These are phyloP conservation scores for Chenopodium album DNA, from an alignment of 148 eudicot genomes.

Conservation along the genomic window DNA sequence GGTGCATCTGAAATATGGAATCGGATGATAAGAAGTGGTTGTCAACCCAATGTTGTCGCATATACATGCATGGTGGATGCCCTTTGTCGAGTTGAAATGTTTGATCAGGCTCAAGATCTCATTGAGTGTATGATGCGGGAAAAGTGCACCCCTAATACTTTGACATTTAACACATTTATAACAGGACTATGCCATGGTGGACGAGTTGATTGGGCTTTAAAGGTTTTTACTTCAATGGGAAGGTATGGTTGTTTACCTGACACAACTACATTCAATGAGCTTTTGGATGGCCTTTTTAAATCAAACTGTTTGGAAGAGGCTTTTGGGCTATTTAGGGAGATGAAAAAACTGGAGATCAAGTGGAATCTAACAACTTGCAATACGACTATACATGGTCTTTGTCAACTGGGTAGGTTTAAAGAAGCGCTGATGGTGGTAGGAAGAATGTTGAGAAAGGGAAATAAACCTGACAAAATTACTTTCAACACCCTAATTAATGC, in stretches of 20 bases:
- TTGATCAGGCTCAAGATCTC: constrained; percentile 57
- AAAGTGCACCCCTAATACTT: constrained; percentile 64
- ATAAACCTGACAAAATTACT: constrained; percentile 57
- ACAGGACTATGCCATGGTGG: constrained; percentile 57
- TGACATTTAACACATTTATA: constrained; percentile 65
- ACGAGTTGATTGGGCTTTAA: constrained; percentile 58
- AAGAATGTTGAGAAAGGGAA: constrained; percentile 57
- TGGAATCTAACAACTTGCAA: constrained; percentile 63
- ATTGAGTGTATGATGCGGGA: constrained; percentile 52
- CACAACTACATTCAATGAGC: constrained; percentile 56
- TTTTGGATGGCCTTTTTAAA: constrained; percentile 59
- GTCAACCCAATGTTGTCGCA: constrained; percentile 75
- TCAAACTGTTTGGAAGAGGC: constrained; percentile 38
- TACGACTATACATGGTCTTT: constrained; percentile 57
- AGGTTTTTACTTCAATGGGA: constrained; percentile 56
- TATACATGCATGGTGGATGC: constrained; percentile 88
- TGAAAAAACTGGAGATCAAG: constrained; percentile 50
- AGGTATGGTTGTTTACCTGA: constrained; percentile 45
- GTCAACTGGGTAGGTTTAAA: constrained; percentile 39
- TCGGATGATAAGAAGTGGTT: constrained; percentile 64
- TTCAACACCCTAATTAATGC: constrained; percentile 55
- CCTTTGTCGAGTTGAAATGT: constrained; percentile 63
- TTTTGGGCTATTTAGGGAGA: constrained; percentile 42
- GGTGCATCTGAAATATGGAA: constrained; percentile 79
- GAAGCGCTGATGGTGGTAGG: constrained; percentile 50